Percentiles rank a stretch among this genome's conserved stretches.
These are phyloP conservation scores for Neofusicoccum umdonicola DNA, from an alignment of 2,329 filamentous ascomycete genomes.

Conservation along the genomic window DNA sequence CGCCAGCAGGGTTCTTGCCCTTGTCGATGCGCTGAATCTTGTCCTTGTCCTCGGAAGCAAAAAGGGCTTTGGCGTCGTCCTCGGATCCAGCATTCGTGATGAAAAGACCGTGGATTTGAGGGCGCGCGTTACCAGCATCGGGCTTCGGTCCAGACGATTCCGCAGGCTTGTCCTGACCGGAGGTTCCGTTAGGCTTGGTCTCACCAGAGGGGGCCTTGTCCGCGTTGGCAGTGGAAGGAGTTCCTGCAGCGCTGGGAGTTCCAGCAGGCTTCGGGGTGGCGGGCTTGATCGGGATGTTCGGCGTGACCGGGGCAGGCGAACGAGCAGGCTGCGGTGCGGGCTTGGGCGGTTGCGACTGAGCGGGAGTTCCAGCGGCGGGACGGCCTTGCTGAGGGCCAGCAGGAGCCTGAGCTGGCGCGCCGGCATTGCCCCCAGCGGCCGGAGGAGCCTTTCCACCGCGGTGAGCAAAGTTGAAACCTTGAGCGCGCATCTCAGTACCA, in stretches of 20 bases:
- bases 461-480: conserved; percentile 99
- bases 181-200: conserved; percentile 51
- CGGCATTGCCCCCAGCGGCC: conserved; percentile 29
- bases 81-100: conserved; percentile 82
- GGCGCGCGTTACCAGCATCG: conserved; percentile 50
- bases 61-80: conserved; percentile 77
- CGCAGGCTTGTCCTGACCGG: conserved; percentile 38
- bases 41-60: conserved; percentile 75
- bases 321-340: conserved; percentile 36
- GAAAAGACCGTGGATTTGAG: conserved; percentile 77
- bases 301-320: conserved; percentile 41
- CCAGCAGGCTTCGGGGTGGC: conserved; percentile 48
- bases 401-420: conserved; percentile 23
- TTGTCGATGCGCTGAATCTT: conserved; percentile 72
- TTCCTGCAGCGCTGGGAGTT: conserved; percentile 29
- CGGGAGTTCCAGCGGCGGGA: conserved; percentile 35
- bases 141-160: conserved; percentile 39
- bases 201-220: conserved; percentile 43
- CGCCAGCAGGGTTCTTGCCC: conserved; percentile 58
- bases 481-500: conserved; percentile 96
- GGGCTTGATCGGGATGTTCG: conserved; percentile 49
- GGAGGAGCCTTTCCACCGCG: conserved; percentile 69
- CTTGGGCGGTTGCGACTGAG: conserved; percentile 41
- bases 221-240: conserved; percentile 20
- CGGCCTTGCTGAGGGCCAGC: conserved; percentile 25